These are phyloP conservation scores for Agrocybe praecox DNA, from an alignment of 768 basidiomycete species.

Conservation along the genomic window DNA sequence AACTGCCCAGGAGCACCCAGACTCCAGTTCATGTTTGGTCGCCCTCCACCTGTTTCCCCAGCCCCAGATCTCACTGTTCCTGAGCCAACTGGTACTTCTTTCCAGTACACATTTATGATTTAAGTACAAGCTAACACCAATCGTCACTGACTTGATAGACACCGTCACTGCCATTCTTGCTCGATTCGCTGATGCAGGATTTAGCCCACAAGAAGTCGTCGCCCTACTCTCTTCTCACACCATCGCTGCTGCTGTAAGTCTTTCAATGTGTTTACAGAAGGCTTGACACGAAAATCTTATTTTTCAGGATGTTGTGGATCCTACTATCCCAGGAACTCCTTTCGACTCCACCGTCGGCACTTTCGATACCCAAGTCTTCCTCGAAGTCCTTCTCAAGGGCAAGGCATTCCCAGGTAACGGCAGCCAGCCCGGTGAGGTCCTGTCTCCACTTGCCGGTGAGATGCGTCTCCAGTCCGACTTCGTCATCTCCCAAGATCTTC, in stretches of 20 bases:
- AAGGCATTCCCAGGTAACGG: slow-evolving; percentile 17
- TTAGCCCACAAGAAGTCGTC: slow-evolving; percentile 24
- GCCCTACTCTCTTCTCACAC: slow-evolving; percentile 26
- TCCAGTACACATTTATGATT: not conserved
- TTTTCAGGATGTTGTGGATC: slow-evolving; percentile 24
- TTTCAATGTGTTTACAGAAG: not conserved
- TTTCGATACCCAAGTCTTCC: slow-evolving; percentile 37
- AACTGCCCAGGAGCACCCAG: slow-evolving; percentile 39
- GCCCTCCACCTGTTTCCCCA: slow-evolving; percentile 20
- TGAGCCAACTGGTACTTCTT: slow-evolving; percentile 14
- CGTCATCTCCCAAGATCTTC: slow-evolving; percentile 17
- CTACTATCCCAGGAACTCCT: slow-evolving; percentile 27
- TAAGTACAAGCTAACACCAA: not conserved
- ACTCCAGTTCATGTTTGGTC: slow-evolving; percentile 31
- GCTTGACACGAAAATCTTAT: not conserved
- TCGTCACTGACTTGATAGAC: slow-evolving; percentile 11
- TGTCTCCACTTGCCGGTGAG: slow-evolving; percentile 36
- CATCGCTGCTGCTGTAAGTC: slow-evolving; percentile 24
- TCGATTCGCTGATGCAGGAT: slow-evolving; percentile 29
- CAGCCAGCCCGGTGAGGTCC: slow-evolving; percentile 30
- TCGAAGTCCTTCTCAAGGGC: slow-evolving; percentile 34
- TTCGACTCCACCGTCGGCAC: slow-evolving; percentile 39
- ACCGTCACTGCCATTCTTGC: slow-evolving; percentile 23
- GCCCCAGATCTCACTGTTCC: slow-evolving; percentile 25
- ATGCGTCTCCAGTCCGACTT: slow-evolving; percentile 43